phyloP scores from a whole-genome alignment of 1,139 yeast genomes.

The Geotrichum restrictum region DNA sequence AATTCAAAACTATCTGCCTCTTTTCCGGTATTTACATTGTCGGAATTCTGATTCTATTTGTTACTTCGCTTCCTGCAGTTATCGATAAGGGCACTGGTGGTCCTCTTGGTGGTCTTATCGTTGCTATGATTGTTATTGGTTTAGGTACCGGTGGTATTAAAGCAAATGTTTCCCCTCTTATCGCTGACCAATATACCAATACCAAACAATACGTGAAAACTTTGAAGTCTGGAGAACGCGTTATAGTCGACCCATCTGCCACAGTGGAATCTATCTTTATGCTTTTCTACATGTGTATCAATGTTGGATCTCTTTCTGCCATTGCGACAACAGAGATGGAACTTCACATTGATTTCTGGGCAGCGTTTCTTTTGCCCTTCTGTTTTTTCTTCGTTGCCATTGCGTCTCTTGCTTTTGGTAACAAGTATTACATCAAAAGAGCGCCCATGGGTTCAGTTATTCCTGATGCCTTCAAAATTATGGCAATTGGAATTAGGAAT shows the following conservation, averaged over 20 bases:
- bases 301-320: slow-evolving; percentile 73
- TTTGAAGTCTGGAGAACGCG: slow-evolving; percentile 58
- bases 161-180: slow-evolving; percentile 70
- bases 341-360: slow-evolving; percentile 69
- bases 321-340: slow-evolving; percentile 75
- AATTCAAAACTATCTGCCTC: slow-evolving; percentile 62
- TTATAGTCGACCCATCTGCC: slow-evolving; percentile 65
- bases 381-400: slow-evolving; percentile 60
- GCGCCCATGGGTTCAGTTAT: slow-evolving; percentile 65
- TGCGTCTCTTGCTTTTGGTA: slow-evolving; percentile 53
- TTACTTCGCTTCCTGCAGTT: slow-evolving; percentile 67
- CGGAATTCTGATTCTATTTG: slow-evolving; percentile 61
- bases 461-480: slow-evolving; percentile 51
- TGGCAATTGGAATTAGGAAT: slow-evolving; percentile 47
- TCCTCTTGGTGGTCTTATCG: slow-evolving; percentile 51
- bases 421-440: slow-evolving; percentile 53
- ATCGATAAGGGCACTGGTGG: slow-evolving; percentile 42
- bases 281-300: slow-evolving; percentile 75
- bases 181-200: slow-evolving; percentile 69
- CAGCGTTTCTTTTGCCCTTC: slow-evolving; percentile 67
- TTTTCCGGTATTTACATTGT: slow-evolving; percentile 57
- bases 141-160: slow-evolving; percentile 81
- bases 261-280: slow-evolving; percentile 73
- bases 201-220: slow-evolving; percentile 57
- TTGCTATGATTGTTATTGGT: slow-evolving; percentile 65